Evolutionary conservation across 2,329 filamentous ascomycete genomes (phyloP).

Genomic region (Xylariomycetidae sp.): DNA sequence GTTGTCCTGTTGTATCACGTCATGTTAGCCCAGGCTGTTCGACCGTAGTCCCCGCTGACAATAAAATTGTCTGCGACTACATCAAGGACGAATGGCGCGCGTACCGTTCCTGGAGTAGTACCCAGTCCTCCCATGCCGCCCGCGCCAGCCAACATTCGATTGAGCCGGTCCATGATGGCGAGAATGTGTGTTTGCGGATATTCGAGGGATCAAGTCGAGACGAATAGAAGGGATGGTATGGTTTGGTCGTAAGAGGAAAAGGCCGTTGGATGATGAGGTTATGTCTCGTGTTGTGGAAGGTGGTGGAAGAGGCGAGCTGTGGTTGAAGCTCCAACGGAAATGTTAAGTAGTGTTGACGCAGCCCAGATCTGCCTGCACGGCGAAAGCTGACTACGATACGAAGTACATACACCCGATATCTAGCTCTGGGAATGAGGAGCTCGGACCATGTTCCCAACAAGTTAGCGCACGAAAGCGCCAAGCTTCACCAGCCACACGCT

Average conservation of each 20-base stretch:
- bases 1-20: no score
- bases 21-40: no score
- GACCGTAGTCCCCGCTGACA: no score
- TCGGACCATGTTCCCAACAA: no score
- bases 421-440: no score
- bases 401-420: no score
- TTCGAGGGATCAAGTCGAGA: background rate
- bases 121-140: constrained; percentile 64
- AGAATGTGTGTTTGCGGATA: constrained; percentile 2
- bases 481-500: no score
- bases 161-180: constrained; percentile 79
- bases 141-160: constrained; percentile 73
- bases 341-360: constrained; percentile 14
- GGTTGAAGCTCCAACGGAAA: constrained; percentile 11
- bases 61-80: no score
- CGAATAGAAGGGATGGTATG: background rate
- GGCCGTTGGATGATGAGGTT: background rate
- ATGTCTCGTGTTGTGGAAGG: constrained; percentile 3
- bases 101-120: constrained; percentile 56
- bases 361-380: constrained; percentile 18
- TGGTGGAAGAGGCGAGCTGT: constrained; percentile 10
- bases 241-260: background rate
- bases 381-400: no score
- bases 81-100: constrained; percentile 23
- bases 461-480: no score